Evolutionary conservation across 2,329 filamentous ascomycete genomes (phyloP), one percentile per base, ranked within the genome.

Genomic region (Talaromyces sp.): DNA sequence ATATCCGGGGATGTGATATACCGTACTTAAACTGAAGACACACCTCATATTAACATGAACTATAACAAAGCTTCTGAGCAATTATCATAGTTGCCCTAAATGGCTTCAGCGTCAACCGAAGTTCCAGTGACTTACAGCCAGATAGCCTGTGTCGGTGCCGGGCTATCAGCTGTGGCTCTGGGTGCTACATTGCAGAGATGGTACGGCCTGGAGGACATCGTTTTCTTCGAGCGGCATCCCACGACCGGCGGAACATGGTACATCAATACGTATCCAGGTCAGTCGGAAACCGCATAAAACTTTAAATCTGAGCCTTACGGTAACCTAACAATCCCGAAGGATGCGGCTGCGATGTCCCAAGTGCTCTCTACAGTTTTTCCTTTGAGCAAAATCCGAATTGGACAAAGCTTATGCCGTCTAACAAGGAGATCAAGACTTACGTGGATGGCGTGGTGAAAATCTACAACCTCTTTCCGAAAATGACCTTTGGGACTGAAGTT

Each of bases 131-230:
- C 71, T 1, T 73, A 70, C 66, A 73, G 69, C 52, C 70, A 70
- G 57, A 63, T 74, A 11, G 71, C 69, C 35, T 74, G 72, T 59
- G 81, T 89, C 41, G 87, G 87, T 49, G 81, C 84, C 4, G 87
- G 87, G 7, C 81, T 87, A 66, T 86, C 85, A 0, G 87, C 82
- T 35, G 85, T 89, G 47, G 85, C 84, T 0, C 81, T 88, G 61
- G 87, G 83, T 4, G 86, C 84, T 13, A 84, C 83, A 14, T 73
- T 89, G 50, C 83, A 86, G 69, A 76, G 84, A 37, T 82, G 84
- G 79, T 83, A 88, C 57, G 80, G 78, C 27, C 84, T 87, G 50
- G 81, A 83, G 56, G 84, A 88, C 66, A 82, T 89, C 67, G 77
- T 76, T 11, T 81, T 89, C 71, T 89, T 89, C 66, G 87, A 89